phyloP scores from a whole-genome alignment of 768 basidiomycete species.

The Saitozyma podzolica region DNA sequence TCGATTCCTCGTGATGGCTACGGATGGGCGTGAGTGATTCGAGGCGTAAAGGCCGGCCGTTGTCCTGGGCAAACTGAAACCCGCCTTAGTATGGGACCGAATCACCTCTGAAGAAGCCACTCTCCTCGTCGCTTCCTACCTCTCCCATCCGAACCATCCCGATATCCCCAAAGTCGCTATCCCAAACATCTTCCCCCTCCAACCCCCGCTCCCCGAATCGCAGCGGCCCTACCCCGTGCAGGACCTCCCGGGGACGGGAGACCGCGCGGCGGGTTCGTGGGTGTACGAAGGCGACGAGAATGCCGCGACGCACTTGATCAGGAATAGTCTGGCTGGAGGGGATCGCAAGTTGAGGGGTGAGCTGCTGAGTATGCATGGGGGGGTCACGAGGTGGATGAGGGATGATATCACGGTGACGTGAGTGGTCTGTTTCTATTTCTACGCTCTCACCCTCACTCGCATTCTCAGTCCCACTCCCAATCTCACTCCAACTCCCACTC shows the following conservation, averaged over 20 bases:
- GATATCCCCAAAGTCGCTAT: slow-evolving; percentile 41
- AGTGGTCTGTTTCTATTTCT: slow-evolving; percentile 14
- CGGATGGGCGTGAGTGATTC: slow-evolving; percentile 47
- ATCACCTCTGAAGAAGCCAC: slow-evolving; percentile 51
- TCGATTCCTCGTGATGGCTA: slow-evolving; percentile 49
- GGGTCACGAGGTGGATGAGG: slow-evolving; percentile 42
- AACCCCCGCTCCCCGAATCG: not conserved
- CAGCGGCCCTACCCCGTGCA: slow-evolving; percentile 35
- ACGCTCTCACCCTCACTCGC: not conserved
- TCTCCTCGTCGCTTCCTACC: slow-evolving; percentile 43
- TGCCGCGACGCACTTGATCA: slow-evolving; percentile 51
- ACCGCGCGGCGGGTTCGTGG: slow-evolving; percentile 30
- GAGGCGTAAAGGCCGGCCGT: not conserved
- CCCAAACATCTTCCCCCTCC: slow-evolving; percentile 26
- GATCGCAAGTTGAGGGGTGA: slow-evolving; percentile 35
- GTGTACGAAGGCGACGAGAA: slow-evolving; percentile 46
- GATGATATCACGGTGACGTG: slow-evolving; percentile 51
- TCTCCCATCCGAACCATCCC: slow-evolving; percentile 31
- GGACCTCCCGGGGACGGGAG: slow-evolving; percentile 28
- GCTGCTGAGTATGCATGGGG: slow-evolving; percentile 45
- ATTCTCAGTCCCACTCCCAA: too few relatives aligned
- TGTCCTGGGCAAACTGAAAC: not conserved
- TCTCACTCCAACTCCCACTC: too few relatives aligned
- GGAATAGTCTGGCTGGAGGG: slow-evolving; percentile 44
- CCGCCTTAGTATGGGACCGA: slow-evolving; percentile 47